Evolutionary conservation across 2,329 filamentous ascomycete genomes (phyloP).

Genomic region (Claviceps digitariae): DNA sequence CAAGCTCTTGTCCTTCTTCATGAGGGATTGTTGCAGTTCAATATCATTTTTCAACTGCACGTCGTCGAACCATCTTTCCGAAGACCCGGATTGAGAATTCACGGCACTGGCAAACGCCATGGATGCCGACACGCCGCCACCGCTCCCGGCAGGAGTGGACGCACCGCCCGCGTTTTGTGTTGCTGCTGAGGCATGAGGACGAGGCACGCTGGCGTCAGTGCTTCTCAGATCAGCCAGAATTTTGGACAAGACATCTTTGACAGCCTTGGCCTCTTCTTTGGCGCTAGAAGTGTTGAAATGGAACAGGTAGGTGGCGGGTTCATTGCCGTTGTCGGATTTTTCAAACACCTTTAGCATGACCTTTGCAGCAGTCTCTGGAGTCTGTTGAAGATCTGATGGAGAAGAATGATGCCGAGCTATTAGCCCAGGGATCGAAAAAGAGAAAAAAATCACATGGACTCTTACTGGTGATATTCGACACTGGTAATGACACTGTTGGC

Average conservation of each 20-base stretch:
- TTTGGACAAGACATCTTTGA: slow-evolving; percentile 70
- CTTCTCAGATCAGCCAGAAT: slow-evolving; percentile 59
- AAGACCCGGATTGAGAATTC: slow-evolving; percentile 36
- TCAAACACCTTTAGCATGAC: slow-evolving; percentile 90
- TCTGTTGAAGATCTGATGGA: slow-evolving; percentile 74
- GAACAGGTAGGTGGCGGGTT: slow-evolving; percentile 66
- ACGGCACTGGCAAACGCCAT: slow-evolving; percentile 69
- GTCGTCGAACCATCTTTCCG: slow-evolving; percentile 64
- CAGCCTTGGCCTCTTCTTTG: slow-evolving; percentile 67
- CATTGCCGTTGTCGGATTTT: slow-evolving; percentile 43
- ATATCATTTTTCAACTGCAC: slow-evolving; percentile 62
- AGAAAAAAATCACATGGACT: background rate
- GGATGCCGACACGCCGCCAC: slow-evolving; percentile 46
- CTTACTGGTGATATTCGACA: slow-evolving; percentile 70
- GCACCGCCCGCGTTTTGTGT: slow-evolving; percentile 13
- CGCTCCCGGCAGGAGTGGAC: slow-evolving; percentile 17
- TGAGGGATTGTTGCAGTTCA: slow-evolving; percentile 73
- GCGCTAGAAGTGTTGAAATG: slow-evolving; percentile 75
- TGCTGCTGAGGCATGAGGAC: slow-evolving; percentile 24
- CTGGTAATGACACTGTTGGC: slow-evolving; percentile 53
- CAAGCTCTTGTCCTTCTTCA: slow-evolving; percentile 64
- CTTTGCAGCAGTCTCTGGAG: slow-evolving; percentile 73
- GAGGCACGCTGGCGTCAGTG: slow-evolving; percentile 36
- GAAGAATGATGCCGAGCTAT: background rate
- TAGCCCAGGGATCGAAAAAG: background rate